Conservation (phyloP, 1,284 basidiomycete species). For the Sanguinoderma infundibulare region DNA sequence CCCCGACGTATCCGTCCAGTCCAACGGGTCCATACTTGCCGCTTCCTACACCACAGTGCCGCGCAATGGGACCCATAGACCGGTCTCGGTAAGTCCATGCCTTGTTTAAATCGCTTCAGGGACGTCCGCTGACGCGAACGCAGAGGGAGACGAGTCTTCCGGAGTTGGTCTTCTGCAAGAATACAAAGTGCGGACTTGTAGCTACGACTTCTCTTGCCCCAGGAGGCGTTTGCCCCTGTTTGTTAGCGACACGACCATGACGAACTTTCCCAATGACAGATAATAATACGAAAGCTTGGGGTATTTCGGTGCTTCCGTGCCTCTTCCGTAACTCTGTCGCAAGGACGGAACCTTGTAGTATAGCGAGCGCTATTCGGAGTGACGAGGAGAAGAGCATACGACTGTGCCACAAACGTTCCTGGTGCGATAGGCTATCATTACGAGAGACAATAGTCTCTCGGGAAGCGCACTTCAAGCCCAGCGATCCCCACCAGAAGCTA, state of each 20-base stretch:
- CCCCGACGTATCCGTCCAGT: slow-evolving; percentile 23
- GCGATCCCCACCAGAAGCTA: background rate
- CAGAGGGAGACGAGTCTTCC: slow-evolving; percentile 23
- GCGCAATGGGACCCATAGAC: slow-evolving; percentile 7
- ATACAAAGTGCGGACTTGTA: slow-evolving; percentile 7
- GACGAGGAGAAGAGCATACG: background rate
- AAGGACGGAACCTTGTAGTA: background rate
- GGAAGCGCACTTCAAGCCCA: background rate
- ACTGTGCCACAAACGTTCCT: background rate
- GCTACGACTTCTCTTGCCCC: slow-evolving; percentile 5
- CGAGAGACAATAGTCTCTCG: background rate
- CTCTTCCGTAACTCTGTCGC: background rate
- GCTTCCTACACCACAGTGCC: slow-evolving; percentile 13
- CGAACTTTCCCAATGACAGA: background rate
- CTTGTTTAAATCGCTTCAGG: background rate
- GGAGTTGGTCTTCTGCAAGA: slow-evolving; percentile 23
- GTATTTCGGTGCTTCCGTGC: background rate
- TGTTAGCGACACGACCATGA: slow-evolving; percentile 19
- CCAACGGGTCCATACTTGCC: slow-evolving; percentile 17
- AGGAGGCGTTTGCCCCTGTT: slow-evolving; percentile 18
- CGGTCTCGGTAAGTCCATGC: slow-evolving; percentile 13
- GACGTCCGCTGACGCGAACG: background rate
- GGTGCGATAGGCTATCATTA: background rate
- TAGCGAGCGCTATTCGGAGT: background rate
- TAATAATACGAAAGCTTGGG: no score